Conservation (phyloP, 225 moss, liverwort and hornwort species). For the Rhytidiadelphus loreus region DNA sequence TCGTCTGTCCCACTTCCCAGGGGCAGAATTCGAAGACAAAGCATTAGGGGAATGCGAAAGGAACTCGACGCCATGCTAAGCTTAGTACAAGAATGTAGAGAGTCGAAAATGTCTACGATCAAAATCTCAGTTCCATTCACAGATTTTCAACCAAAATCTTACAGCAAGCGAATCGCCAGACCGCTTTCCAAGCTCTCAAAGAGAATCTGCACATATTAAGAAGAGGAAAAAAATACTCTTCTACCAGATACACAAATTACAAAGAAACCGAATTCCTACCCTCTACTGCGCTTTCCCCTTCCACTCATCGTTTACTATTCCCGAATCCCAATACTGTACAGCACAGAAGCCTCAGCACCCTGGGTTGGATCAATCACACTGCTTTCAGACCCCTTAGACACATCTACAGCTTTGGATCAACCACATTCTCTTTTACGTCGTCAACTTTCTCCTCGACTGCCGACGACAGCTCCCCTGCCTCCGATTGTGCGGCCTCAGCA, state of each 20-base stretch:
- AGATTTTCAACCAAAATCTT: background rate
- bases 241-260: background rate
- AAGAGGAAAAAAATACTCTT: background rate
- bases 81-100: background rate
- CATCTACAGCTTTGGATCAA: background rate
- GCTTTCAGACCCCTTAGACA: background rate
- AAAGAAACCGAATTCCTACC: background rate
- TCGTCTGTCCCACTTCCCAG: background rate
- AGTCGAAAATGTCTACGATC: background rate
- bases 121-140: background rate
- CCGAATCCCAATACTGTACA: slow-evolving; percentile 1
- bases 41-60: background rate
- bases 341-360: background rate
- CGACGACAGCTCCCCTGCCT: background rate
- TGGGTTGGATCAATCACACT: background rate
- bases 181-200: background rate
- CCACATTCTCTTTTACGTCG: background rate
- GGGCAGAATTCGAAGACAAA: background rate
- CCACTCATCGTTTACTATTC: slow-evolving; percentile 23
- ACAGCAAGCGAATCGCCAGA: background rate
- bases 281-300: slow-evolving; percentile 7
- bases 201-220: background rate
- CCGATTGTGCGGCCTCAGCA: slow-evolving; percentile 6
- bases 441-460: background rate
- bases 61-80: background rate